Percentiles rank a stretch among this genome's conserved stretches.
These are phyloP conservation scores for Cucumis cinereus DNA, from an alignment of 306 rosid species.

Conservation along the genomic window DNA sequence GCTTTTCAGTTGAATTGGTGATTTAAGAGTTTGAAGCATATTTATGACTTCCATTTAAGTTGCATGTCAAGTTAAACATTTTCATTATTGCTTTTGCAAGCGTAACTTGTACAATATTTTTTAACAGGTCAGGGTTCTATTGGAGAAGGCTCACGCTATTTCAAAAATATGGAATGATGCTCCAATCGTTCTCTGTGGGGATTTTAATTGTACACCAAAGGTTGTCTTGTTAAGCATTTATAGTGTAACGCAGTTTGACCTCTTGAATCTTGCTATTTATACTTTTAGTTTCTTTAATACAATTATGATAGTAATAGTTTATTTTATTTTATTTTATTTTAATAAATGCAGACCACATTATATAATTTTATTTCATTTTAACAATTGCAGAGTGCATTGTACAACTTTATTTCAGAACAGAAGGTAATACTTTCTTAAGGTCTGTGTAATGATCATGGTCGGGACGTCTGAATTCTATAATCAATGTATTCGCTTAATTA, in stretches of 20 bases:
- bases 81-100: slow-evolving; percentile 9
- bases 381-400: slow-evolving; percentile 59
- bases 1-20: too few species aligned
- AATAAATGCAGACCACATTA: too few species aligned
- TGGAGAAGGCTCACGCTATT: slow-evolving; percentile 61
- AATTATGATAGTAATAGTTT: not conserved
- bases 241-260: slow-evolving; percentile 1
- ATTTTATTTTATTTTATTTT: not conserved
- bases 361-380: not conserved
- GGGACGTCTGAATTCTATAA: slow-evolving; percentile 9
- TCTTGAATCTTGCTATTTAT: not conserved
- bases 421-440: slow-evolving; percentile 39
- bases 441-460: slow-evolving; percentile 9
- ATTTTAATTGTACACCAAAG: slow-evolving; percentile 94
- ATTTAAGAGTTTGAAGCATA: not conserved
- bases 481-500: slow-evolving; percentile 16
- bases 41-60: not conserved
- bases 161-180: slow-evolving; percentile 75
- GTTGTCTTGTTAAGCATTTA: slow-evolving; percentile 26
- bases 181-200: slow-evolving; percentile 85
- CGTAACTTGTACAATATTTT: slow-evolving; percentile 12
- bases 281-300: not conserved
- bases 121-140: slow-evolving; percentile 72
- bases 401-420: slow-evolving; percentile 70
- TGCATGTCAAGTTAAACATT: not conserved